Evolutionary conservation across 768 basidiomycete species (phyloP).

Genomic region (Pulveroboletus sp.): DNA sequence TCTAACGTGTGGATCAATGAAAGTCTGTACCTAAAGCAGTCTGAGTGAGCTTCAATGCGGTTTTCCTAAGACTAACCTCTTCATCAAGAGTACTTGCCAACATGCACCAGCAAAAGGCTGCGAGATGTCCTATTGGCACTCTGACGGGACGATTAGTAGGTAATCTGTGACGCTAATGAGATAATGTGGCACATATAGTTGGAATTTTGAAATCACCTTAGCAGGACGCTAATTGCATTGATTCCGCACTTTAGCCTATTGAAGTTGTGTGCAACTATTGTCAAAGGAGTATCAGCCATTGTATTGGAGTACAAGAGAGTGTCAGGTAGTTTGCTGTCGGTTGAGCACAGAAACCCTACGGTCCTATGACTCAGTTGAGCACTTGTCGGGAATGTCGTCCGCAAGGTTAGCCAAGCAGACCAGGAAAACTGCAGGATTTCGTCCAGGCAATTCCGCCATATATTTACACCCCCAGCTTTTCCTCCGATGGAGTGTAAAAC

Average conservation of each 20-base stretch:
- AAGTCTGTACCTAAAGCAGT: conserved; percentile 39
- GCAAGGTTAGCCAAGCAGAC: conserved; percentile 52
- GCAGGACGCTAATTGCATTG: conserved; percentile 46
- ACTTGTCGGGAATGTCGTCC: conserved; percentile 51
- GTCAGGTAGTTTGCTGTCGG: conserved; percentile 9
- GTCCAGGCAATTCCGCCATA: conserved; percentile 76
- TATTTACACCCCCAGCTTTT: conserved; percentile 63
- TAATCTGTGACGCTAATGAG: conserved; percentile 36
- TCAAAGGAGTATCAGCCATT: conserved; percentile 42
- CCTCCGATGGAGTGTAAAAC: conserved; percentile 69
- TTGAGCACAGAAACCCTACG: background rate
- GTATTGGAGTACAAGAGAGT: conserved; percentile 12
- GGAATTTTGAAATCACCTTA: conserved; percentile 39
- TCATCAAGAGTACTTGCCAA: conserved; percentile 46
- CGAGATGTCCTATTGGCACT: conserved; percentile 62
- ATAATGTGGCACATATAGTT: background rate
- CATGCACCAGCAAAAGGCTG: conserved; percentile 49
- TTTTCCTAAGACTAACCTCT: conserved; percentile 28
- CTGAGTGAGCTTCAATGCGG: conserved; percentile 3
- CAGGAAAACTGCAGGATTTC: conserved; percentile 64
- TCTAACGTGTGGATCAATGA: conserved; percentile 47
- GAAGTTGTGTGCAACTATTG: conserved; percentile 50
- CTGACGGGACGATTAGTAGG: conserved; percentile 56
- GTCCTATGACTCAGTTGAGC: conserved; percentile 26
- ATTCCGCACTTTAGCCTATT: conserved; percentile 57